phyloP scores from a whole-genome alignment of 805 yeast species.

The Hanseniaspora thailandica region DNA sequence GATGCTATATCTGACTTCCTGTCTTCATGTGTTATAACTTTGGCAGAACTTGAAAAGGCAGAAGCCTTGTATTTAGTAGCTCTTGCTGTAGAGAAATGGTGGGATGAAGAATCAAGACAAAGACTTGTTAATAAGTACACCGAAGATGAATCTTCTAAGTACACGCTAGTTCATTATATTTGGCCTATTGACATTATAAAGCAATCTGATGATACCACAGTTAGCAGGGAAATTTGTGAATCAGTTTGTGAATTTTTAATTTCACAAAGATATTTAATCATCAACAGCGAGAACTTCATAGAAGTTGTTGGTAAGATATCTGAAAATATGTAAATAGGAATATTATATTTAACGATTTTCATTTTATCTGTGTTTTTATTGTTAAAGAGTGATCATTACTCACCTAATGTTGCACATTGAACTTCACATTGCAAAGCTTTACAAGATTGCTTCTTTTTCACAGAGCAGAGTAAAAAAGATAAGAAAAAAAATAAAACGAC shows the following conservation, averaged over 20 bases:
- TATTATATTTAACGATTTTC: too few relatives aligned
- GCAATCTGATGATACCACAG: not conserved
- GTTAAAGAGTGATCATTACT: too few relatives aligned
- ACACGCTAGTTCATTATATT: not conserved
- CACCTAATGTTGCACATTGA: too few relatives aligned
- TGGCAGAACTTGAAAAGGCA: slow-evolving; percentile 32
- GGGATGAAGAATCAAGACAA: slow-evolving; percentile 42
- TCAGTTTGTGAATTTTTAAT: not conserved
- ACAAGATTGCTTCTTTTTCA: too few relatives aligned
- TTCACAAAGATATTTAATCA: not conserved
- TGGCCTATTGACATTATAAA: not conserved
- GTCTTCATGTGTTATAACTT: not conserved
- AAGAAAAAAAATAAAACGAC: not conserved
- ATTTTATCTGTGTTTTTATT: too few relatives aligned
- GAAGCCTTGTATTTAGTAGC: slow-evolving; percentile 36
- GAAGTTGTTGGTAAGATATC: not conserved
- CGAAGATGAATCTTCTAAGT: not conserved
- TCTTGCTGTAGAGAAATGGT: slow-evolving; percentile 42
- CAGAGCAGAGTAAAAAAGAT: not conserved
- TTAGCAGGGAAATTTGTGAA: not conserved
- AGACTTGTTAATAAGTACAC: slow-evolving; percentile 26
- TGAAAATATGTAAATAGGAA: not conserved
- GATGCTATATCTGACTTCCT: not conserved
- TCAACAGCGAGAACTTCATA: not conserved
- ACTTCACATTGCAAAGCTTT: too few relatives aligned